A percentile compares a stretch with the other conserved stretches of the same genome.
These are phyloP conservation scores for Talaromyces liani DNA, from an alignment of 495 filamentous ascomycete species.

Conservation along the genomic window DNA sequence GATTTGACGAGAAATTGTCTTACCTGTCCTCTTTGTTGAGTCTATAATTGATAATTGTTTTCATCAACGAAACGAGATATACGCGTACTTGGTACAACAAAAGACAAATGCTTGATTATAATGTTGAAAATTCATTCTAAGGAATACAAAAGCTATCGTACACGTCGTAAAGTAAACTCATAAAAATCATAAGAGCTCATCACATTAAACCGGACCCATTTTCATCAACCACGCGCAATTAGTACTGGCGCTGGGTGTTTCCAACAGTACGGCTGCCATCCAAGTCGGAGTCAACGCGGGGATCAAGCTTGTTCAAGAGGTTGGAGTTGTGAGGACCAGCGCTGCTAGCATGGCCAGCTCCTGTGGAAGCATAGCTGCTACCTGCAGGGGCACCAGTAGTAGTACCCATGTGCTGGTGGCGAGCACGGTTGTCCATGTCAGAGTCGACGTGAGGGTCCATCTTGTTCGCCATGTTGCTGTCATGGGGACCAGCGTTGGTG, in stretches of 20 bases:
- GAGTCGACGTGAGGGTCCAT: constrained; percentile 37
- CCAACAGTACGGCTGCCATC: constrained; percentile 4
- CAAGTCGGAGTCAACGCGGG: constrained; percentile 36
- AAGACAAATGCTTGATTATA: neutral
- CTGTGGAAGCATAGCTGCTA: constrained; percentile 26
- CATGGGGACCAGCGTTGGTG: constrained; percentile 32
- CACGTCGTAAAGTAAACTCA: neutral
- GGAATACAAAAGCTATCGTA: neutral
- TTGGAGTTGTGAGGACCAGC: constrained; percentile 39
- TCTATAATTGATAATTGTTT: neutral
- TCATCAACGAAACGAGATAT: neutral
- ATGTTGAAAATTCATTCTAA: neutral
- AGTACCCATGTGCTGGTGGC: constrained; percentile 14
- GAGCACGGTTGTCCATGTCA: constrained; percentile 34
- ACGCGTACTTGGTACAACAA: no score
- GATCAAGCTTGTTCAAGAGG: constrained; percentile 40
- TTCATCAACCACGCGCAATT: neutral
- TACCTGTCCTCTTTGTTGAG: neutral
- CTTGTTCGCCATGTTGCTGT: constrained; percentile 37
- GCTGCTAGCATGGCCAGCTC: constrained; percentile 16
- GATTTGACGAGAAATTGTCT: neutral
- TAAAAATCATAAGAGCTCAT: neutral
- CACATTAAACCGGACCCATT: neutral
- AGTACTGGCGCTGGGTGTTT: constrained; percentile 1
- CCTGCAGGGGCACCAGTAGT: constrained; percentile 19